Evolutionary conservation across 1,284 basidiomycete species (phyloP).

Genomic region (Puccinia triticina): DNA sequence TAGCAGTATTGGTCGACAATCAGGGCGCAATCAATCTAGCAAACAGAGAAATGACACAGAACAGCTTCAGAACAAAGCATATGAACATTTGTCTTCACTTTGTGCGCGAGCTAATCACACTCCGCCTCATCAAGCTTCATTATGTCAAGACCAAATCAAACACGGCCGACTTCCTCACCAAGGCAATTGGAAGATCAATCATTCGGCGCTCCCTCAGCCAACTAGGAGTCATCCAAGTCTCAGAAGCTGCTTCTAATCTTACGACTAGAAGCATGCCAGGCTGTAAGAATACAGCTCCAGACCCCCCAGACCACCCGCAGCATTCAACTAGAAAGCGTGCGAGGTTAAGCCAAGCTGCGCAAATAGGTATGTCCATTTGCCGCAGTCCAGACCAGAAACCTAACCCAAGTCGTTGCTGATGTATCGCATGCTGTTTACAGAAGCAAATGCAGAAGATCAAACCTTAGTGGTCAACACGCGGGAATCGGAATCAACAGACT

Average conservation of each 20-base stretch:
- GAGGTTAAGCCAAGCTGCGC: too few species aligned
- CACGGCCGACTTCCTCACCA: neutral
- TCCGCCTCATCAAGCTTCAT: neutral
- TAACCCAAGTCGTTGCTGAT: too few species aligned
- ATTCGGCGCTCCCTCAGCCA: neutral
- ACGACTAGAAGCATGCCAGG: neutral
- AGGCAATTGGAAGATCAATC: neutral
- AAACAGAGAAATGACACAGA: neutral
- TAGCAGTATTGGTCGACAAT: neutral
- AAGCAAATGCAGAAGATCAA: too few species aligned
- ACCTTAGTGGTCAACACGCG: too few species aligned
- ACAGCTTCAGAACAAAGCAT: neutral
- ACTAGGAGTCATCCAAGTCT: neutral
- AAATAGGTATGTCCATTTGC: too few species aligned
- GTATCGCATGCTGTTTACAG: too few species aligned
- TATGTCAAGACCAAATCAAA: neutral
- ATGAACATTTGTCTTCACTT: neutral
- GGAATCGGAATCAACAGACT: too few species aligned
- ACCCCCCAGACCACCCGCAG: too few species aligned
- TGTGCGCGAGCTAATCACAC: neutral
- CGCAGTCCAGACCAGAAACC: too few species aligned
- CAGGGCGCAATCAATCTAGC: neutral
- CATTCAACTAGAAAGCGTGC: too few species aligned
- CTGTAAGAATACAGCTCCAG: constrained; percentile 2
- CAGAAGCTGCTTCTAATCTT: neutral